A percentile compares a stretch with the other conserved stretches of the same genome.
These are phyloP conservation scores for Podospora pseudocomata DNA, from an alignment of 495 filamentous ascomycete species.

Conservation along the genomic window DNA sequence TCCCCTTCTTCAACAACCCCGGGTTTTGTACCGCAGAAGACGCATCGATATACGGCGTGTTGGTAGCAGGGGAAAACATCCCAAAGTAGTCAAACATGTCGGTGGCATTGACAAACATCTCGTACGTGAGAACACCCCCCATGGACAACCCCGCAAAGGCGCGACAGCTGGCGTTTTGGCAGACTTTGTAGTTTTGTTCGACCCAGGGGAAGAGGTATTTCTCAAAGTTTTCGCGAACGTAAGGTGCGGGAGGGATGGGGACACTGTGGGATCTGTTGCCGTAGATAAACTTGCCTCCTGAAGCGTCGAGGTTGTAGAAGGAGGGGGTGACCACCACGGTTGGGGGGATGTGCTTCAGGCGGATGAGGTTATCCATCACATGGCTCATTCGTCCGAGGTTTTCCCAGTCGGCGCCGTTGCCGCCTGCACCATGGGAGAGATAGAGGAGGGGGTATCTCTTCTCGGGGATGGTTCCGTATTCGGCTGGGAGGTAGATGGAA, in stretches of 20 bases:
- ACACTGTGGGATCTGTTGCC: conserved; percentile 23
- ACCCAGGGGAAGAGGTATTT: conserved; percentile 33
- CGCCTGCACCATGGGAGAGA: conserved; percentile 31
- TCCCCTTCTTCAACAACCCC: conserved; percentile 23
- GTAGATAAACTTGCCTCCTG: conserved; percentile 25
- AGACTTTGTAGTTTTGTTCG: conserved; percentile 24
- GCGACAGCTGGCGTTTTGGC: conserved; percentile 26
- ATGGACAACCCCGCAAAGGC: conserved; percentile 33
- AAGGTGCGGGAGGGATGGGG: conserved; percentile 17
- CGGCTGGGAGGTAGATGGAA: conserved; percentile 32
- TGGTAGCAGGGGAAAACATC: conserved; percentile 33
- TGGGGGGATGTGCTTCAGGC: conserved; percentile 30
- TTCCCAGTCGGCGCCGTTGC: conserved; percentile 33
- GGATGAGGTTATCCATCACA: conserved; percentile 37
- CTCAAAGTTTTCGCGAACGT: conserved; percentile 32
- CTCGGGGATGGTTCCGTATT: conserved; percentile 22
- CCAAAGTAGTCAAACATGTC: conserved; percentile 33
- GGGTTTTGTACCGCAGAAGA: conserved; percentile 23
- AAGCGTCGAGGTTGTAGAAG: conserved; percentile 33
- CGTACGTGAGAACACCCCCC: conserved; percentile 34
- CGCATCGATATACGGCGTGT: conserved; percentile 22
- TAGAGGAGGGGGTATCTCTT: conserved; percentile 34
- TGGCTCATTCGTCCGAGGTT: conserved; percentile 32
- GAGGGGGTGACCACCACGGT: conserved; percentile 35
- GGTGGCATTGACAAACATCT: conserved; percentile 37